Base-by-base conservation (phyloP, 257 asterid genomes). In the Rehmannia glutinosa region DNA sequence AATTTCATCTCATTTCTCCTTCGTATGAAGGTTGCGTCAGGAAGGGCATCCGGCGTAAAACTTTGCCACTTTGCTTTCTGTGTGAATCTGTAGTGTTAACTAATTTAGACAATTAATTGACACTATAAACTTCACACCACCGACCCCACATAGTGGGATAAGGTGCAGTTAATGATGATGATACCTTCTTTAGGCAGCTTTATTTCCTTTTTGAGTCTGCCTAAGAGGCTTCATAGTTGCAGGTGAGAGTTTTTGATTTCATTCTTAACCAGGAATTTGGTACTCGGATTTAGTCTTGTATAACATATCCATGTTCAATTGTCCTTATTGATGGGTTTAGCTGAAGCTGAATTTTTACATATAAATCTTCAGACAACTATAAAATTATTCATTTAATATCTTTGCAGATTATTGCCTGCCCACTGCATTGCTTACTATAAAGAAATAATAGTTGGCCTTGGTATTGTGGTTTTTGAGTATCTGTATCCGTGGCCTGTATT, bases 401-500 rank as follows among this genome's bases (percentile, higher is more conserved):
- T n/a, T 25, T 65, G 21, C 16, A 60, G 70, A 54, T 28, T 21
- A 23, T 64, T 15, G 19, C 63, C 39, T 57, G 62, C 61, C 12
- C 15, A n/a, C 64, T 50, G 64, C 72, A 70, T 65, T 51, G 59
- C 39, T 30, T 63, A 39, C 32, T 17, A 3, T 35, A 36, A 27
- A 27, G 62, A 30, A n/a, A 63, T 68, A 13, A 39, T 17, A 27
- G 38, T 25, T 17, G 20, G 27, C 39, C 54, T 53, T 54, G 20
- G 8, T 39, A 11, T 38, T 36, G 23, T 74, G 65, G 33, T 45
- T 77, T 71, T 17, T 71, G 45, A 61, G 19, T 64, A 32, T 72
- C 55, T 47, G 32, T 72, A 46, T 58, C 42, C 62, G 6, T 66
- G 75, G 66, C 19, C 61, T 45, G 33, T 41, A 53, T 74, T 64